Evolutionary conservation across 768 basidiomycete genomes (phyloP), one percentile per base, ranked within the genome.

Genomic region (Tricholomella constricta): DNA sequence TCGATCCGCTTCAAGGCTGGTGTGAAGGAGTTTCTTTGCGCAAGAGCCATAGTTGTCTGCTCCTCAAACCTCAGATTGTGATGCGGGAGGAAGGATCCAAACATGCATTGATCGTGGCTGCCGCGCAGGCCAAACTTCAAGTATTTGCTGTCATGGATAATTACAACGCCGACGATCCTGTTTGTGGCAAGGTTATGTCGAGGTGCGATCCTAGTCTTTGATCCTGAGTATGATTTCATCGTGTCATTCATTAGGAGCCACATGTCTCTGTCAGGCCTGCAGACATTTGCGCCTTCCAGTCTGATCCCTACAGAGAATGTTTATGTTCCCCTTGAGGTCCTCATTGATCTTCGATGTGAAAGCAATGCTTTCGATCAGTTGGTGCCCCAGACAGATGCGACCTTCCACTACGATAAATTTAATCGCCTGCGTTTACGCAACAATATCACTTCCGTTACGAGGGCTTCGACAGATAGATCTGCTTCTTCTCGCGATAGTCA

Each of bases 381-480:
- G 34, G 89, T 98, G 6, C 89, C 92, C 2, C 90, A 92, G 68
- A 92, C 94, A 0, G 84, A 91, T 52, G 90, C 89, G 0, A 84
- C 80, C 4, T 83, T 96, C 55, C 88, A 86, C 42, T 93, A 94
- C 65, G 95, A 98, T 77, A 94, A 91, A 66, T 96, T 96, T 75
- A 98, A 98, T 70, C 86, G 88, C 36, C 79, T 97, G 8, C 86
- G 95, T 31, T 72, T 94, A 46, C 86, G 86, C 38, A 91, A 86
- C 59, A 84, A 82, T 55, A 71, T 86, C 26, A 84, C 85, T 27
- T 80, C 83, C 10, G 65, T 70, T n/a, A 67, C 64, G 26, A 72
- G 71, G 48, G 57, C 66, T 10, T 66, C 73, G 14, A 60, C 67
- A 8, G 77, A 82, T n/a, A 70, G 72, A 52, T 62, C 66, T 17